Percentiles rank a stretch among this genome's conserved stretches.
phyloP scores from a whole-genome alignment of 495 filamentous ascomycete species.

The Penicillium robsamsonii region DNA sequence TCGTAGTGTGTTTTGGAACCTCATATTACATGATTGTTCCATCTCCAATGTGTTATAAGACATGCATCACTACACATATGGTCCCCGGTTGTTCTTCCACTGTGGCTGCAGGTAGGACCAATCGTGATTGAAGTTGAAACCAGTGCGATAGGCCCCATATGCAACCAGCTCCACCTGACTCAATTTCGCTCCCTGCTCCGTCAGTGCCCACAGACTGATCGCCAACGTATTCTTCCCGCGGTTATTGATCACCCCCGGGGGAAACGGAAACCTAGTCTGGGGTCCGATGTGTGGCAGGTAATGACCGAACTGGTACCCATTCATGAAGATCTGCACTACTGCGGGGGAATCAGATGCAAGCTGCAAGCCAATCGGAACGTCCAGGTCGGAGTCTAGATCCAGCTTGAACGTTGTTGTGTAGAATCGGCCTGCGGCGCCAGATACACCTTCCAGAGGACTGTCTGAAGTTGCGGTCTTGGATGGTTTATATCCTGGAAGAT shows the following conservation, averaged over 20 bases:
- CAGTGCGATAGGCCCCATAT: constrained; percentile 41
- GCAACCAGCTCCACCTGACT: constrained; percentile 35
- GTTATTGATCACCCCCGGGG: constrained; percentile 49
- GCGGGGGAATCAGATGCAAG: constrained; percentile 29
- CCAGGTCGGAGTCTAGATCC: constrained; percentile 41
- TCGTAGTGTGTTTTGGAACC: no score
- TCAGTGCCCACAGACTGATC: constrained; percentile 48
- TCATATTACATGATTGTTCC: background rate
- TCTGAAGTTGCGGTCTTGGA: constrained; percentile 34
- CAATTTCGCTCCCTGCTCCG: constrained; percentile 36
- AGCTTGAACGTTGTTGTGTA: constrained; percentile 58
- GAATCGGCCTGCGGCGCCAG: constrained; percentile 52
- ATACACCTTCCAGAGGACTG: constrained; percentile 50
- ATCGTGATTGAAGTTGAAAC: constrained; percentile 44
- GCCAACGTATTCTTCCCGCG: constrained; percentile 44
- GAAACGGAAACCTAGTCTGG: constrained; percentile 48
- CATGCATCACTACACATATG: constrained; percentile 24
- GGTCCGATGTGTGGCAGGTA: constrained; percentile 51
- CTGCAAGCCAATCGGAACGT: constrained; percentile 41
- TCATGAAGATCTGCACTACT: constrained; percentile 40
- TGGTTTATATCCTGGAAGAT: constrained; percentile 57
- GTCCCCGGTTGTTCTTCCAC: constrained; percentile 37
- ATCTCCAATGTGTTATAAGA: background rate
- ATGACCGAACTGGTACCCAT: constrained; percentile 50
- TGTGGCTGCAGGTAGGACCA: constrained; percentile 45